Evolutionary conservation across 306 rosid genomes (phyloP).

Genomic region (Pyrus communis): DNA sequence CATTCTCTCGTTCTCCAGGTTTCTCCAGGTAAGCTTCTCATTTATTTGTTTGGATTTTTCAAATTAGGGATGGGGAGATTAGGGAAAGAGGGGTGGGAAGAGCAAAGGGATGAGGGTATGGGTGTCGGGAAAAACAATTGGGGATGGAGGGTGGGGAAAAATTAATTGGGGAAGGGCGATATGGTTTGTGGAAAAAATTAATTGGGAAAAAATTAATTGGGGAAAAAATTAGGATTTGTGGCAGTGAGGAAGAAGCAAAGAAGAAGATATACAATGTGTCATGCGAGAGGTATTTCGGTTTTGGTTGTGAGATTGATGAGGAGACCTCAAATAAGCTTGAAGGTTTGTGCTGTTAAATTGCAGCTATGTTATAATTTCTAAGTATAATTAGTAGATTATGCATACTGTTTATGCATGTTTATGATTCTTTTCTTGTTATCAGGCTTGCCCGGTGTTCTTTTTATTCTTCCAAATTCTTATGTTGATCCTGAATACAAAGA

Average conservation of each 20-base stretch:
- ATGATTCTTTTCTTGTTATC: background rate
- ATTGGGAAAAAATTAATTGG: too few species aligned
- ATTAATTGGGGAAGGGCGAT: too few species aligned
- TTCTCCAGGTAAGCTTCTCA: too few species aligned
- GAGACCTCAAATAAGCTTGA: constrained; percentile 90
- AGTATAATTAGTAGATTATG: background rate
- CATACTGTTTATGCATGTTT: background rate
- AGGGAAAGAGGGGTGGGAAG: too few species aligned
- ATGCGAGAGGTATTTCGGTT: constrained; percentile 84
- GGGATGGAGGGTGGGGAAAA: too few species aligned
- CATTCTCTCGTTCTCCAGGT: too few species aligned
- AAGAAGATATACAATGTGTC: constrained; percentile 88
- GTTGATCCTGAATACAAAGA: constrained; percentile 86
- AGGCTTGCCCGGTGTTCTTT: constrained; percentile 82
- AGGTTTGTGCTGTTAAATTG: constrained; percentile 28
- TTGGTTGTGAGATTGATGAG: constrained; percentile 88
- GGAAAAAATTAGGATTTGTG: background rate
- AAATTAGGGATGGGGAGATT: too few species aligned
- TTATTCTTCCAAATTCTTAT: constrained; percentile 85
- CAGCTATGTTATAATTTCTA: background rate
- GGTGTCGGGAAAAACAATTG: too few species aligned
- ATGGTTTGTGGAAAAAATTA: too few species aligned
- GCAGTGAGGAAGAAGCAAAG: constrained; percentile 85
- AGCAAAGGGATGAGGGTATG: too few species aligned
- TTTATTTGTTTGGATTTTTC: too few species aligned